Evolutionary conservation across 257 asterid species (phyloP), one percentile per base, ranked within the genome.

Genomic region (Gentiana macrophylla): DNA sequence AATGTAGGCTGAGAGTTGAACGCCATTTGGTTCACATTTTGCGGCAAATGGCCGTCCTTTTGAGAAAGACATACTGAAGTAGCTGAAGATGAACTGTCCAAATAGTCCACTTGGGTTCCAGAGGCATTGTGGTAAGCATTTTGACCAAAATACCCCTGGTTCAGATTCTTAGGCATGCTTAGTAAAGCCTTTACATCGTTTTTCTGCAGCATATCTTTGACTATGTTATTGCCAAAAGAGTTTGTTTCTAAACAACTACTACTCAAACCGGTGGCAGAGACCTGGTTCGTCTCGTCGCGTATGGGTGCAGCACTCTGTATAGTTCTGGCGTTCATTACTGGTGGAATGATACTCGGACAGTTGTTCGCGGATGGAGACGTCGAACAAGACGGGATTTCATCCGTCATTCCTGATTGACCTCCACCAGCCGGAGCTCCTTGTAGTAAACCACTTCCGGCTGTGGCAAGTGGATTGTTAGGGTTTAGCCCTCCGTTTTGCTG

Each of bases 321-420:
- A 32, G 59, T 70, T 78, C 81, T 82, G 51, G 79, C 67, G 52
- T 71, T 82, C 80, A 71, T 69, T 43, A 75, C 64, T 37, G 78
- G 68, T 71, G 71, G 94, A 56, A 75, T 75, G 5, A 55, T 72
- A 65, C 77, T 81, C 3, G 78, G 77, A 72, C 90, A 84, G 76
- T 90, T 82, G 65, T 84, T 87, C 52, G 95, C 74, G 43, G 98
- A 91, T 34, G 95, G 98, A 34, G 98, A 90, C 58, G 96, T 84
- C 24, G 96, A 86, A 77, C 95, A 86, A 38, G 98, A 90, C 1
- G 96, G 98, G 38, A 80, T 63, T 32, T 86, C 98, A 51, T 90
- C 96, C 5, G 96, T 86, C 50, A 90, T 80, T 41, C 68, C 86
- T 12, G 95, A 85, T 32, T 81, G 94, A 65, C 81, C 83, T 56